Percentiles rank a stretch among this genome's conserved stretches.
phyloP scores from a whole-genome alignment of 495 filamentous ascomycete genomes.

The Achaetomiella virescens region DNA sequence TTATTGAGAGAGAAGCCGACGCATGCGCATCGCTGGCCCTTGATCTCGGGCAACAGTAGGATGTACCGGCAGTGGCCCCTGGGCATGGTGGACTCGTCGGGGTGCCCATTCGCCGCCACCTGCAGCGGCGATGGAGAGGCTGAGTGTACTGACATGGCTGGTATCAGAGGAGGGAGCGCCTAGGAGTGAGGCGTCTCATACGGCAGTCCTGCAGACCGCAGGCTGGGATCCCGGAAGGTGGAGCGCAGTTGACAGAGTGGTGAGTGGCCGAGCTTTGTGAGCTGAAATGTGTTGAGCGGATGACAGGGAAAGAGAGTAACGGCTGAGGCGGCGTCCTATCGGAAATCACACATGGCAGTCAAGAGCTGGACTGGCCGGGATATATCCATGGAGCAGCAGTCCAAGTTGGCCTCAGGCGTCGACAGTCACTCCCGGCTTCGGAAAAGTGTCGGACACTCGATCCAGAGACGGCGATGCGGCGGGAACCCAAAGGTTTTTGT shows the following conservation, averaged over 20 bases:
- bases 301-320: constrained; percentile 9
- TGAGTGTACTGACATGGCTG: constrained; percentile 23
- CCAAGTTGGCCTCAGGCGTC: background rate
- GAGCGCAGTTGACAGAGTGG: background rate
- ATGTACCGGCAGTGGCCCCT: constrained; percentile 52
- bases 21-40: constrained; percentile 50
- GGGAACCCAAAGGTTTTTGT: constrained; percentile 9
- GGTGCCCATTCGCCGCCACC: constrained; percentile 17
- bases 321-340: constrained; percentile 20
- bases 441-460: background rate
- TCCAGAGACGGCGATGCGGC: background rate
- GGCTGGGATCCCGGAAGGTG: background rate
- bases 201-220: background rate
- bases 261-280: background rate
- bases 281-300: background rate
- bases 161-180: background rate
- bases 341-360: constrained; percentile 29
- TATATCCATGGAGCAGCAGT: constrained; percentile 25
- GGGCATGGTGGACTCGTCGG: constrained; percentile 41
- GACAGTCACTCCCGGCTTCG: background rate
- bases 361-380: constrained; percentile 8
- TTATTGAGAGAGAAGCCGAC: constrained; percentile 49
- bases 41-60: constrained; percentile 47
- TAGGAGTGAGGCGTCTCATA: background rate
- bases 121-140: constrained; percentile 29